phyloP scores from a whole-genome alignment of 345 rosid species.

The Euphorbia pulcherrima region DNA sequence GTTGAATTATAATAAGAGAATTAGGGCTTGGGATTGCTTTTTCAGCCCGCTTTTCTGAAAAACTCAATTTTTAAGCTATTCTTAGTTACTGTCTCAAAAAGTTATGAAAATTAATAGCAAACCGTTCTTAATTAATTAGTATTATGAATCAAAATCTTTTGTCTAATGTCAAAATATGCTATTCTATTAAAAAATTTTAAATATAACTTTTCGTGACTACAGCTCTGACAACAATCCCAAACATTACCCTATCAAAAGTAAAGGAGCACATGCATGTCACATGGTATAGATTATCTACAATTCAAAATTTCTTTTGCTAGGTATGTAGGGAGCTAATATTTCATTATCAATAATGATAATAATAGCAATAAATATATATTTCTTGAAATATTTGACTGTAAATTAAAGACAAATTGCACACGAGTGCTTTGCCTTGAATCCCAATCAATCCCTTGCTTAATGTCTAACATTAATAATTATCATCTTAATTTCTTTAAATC shows the following conservation, averaged over 20 bases:
- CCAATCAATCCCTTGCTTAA: constrained; percentile 41
- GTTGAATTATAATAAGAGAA: constrained; percentile 10
- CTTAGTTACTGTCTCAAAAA: no score
- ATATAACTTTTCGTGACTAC: no score
- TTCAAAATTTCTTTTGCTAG: constrained; percentile 15
- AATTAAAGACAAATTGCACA: constrained; percentile 19
- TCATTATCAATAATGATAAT: background rate
- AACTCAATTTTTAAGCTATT: no score
- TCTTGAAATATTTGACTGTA: constrained; percentile 17
- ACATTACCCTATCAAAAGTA: no score
- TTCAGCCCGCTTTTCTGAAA: no score
- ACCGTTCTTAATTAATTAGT: no score
- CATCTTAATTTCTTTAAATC: background rate
- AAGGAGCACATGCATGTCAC: constrained; percentile 3
- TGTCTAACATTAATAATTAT: constrained; percentile 18
- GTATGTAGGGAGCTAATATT: constrained; percentile 17
- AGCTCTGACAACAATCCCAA: no score
- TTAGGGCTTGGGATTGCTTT: constrained; percentile 5
- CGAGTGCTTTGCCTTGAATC: constrained; percentile 26
- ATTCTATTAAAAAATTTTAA: no score
- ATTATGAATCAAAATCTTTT: no score
- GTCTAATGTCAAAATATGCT: no score
- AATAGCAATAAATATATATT: background rate
- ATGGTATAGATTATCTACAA: background rate
- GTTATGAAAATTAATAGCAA: no score